A percentile compares a stretch with the other conserved stretches of the same genome.
Conservation (phyloP, 768 basidiomycete species). For the Tricholoma terreum region DNA sequence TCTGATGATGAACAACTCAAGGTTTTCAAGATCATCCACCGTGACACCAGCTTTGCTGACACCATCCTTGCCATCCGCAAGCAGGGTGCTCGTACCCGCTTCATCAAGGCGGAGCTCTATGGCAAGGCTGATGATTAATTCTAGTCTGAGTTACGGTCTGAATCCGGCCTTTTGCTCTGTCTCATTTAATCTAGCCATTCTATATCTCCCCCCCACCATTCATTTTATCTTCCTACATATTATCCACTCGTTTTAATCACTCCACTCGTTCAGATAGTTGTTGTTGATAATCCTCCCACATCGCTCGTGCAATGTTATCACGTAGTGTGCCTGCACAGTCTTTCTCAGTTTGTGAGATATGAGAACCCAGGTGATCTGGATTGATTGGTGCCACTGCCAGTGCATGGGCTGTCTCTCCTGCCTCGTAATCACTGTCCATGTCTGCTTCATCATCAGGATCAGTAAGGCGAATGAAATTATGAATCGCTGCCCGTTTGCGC, state of each 20-base stretch:
- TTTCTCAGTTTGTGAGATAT: constrained; percentile 18
- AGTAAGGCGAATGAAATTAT: constrained; percentile 25
- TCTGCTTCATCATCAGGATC: constrained; percentile 14
- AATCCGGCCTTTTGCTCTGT: constrained; percentile 17
- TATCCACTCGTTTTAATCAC: neutral
- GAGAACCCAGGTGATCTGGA: constrained; percentile 5
- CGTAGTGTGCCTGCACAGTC: constrained; percentile 11
- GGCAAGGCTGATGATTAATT: neutral
- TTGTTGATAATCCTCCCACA: constrained; percentile 23
- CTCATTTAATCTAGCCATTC: constrained; percentile 8
- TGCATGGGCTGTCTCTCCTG: neutral
- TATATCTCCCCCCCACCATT: neutral
- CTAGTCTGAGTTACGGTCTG: neutral
- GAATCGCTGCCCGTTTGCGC: constrained; percentile 10
- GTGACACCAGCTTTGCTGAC: constrained; percentile 16
- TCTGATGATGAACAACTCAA: constrained; percentile 17
- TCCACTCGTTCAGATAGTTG: neutral
- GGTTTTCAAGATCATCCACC: constrained; percentile 13
- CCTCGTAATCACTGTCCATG: constrained; percentile 5
- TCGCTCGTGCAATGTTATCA: constrained; percentile 21
- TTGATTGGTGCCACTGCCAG: constrained; percentile 3
- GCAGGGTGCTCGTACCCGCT: constrained; percentile 11
- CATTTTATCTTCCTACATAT: neutral
- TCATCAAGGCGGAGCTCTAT: constrained; percentile 10
- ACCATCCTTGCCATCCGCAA: constrained; percentile 15